Evolutionary conservation across 176 grass and related monocot genomes (phyloP), one percentile per base, ranked within the genome.

Genomic region (Hyparrhenia diplandra): DNA sequence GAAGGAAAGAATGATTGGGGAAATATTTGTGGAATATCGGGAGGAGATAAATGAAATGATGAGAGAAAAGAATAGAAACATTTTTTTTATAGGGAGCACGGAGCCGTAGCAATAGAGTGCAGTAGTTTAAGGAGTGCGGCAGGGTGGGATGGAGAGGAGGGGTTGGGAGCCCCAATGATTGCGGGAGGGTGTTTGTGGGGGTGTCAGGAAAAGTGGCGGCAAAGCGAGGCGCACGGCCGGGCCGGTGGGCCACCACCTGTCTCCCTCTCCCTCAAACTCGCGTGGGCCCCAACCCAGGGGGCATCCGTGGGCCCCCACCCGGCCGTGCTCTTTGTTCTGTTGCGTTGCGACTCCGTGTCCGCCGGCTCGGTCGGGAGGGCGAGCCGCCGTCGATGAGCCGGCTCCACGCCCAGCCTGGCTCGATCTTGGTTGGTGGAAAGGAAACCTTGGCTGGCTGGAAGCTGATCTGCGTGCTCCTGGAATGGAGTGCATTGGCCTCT

Each of bases 221-320:
- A 89, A 81, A 81, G 77, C 64, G 10, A 89, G 87, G 34, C 87
- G 82, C 87, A 89, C 82, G 87, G 87, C 82, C 82, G 82, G 82
- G 42, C 41, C 77, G 32, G 74, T 90, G 88, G 88, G 84, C 79
- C 88, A 73, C 0, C 31, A 51, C 79, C 31, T 87, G 85, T 87
- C 81, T 20, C 2, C 9, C 28, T 21, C 11, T 64, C 40, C 21
- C 6, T 31, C 18, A 29, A 8, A 4, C 51, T 5, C 23, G 4
- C 5, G 79, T 74, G 88, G 79, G 74, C n/a, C 88, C 73, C 10
- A 0, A 55, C 27, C 20, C 51, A n/a, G 18, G 51, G 43, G 43
- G 43, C 20, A 55, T 2, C 7, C 20, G 52, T 55, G 52, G 52
- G 52, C 2, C 20, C n/a, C 51, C 52, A 2, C 0, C 49, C 49